A percentile compares a stretch with the other conserved stretches of the same genome.
phyloP scores from a whole-genome alignment of 768 basidiomycete species.

The Suillus tomentosus region DNA sequence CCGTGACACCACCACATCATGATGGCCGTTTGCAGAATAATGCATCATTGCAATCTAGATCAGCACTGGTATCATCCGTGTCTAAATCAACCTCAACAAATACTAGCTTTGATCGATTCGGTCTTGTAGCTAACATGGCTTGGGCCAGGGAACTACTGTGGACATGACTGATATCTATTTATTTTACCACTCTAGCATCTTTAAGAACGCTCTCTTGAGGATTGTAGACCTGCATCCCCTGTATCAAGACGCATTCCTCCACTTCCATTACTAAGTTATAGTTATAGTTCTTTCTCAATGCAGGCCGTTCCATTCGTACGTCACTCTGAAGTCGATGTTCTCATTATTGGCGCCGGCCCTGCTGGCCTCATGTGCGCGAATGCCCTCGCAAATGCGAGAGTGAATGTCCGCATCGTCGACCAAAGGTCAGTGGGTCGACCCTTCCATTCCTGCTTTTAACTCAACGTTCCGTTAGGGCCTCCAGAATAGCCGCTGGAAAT shows the following conservation, averaged over 20 bases:
- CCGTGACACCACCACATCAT: too few relatives aligned
- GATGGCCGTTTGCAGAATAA: too few relatives aligned
- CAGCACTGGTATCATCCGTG: too few relatives aligned
- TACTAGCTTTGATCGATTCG: too few relatives aligned
- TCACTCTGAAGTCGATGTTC: constrained; percentile 39
- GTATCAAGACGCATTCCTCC: not conserved
- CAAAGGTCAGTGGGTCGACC: constrained; percentile 31
- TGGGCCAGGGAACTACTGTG: too few relatives aligned
- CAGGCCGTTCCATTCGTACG: constrained; percentile 2
- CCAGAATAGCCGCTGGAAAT: constrained; percentile 24
- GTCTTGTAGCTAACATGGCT: not conserved
- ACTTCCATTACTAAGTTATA: not conserved
- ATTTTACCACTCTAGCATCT: not conserved
- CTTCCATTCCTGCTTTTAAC: not conserved
- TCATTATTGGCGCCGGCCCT: constrained; percentile 46
- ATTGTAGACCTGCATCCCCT: not conserved
- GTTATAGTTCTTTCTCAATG: not conserved
- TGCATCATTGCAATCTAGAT: too few relatives aligned
- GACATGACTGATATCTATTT: not conserved
- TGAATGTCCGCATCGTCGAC: constrained; percentile 43
- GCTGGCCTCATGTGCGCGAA: constrained; percentile 46
- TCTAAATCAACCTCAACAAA: too few relatives aligned
- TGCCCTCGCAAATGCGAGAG: constrained; percentile 37
- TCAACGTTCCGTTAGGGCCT: constrained; percentile 16
- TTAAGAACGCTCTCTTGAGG: not conserved